Conservation (phyloP, 805 yeast species). For the Yarrowia hollandica region DNA sequence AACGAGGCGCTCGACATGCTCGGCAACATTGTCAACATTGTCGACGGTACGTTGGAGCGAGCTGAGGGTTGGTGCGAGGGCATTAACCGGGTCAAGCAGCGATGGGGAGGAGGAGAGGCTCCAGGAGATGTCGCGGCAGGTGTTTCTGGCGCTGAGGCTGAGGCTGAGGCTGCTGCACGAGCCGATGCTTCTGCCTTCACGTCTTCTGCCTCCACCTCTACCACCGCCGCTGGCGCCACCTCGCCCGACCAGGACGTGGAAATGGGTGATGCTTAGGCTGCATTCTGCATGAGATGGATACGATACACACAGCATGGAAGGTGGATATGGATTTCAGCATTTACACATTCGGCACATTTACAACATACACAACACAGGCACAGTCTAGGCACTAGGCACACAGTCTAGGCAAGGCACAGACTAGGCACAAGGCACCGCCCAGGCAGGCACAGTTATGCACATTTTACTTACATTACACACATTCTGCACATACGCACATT, state of each 20-base stretch:
- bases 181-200: background rate
- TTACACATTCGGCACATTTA: too few relatives aligned
- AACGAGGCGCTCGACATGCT: slow-evolving; percentile 89
- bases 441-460: too few relatives aligned
- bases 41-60: slow-evolving; percentile 77
- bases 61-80: slow-evolving; percentile 77
- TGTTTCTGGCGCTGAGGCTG: background rate
- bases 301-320: background rate
- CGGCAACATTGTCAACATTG: slow-evolving; percentile 74
- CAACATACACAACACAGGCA: too few relatives aligned
- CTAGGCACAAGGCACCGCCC: too few relatives aligned
- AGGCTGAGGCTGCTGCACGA: background rate
- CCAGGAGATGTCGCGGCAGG: background rate
- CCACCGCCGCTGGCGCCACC: background rate
- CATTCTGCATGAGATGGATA: background rate
- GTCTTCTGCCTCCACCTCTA: background rate
- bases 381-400: too few relatives aligned
- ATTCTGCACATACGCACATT: too few relatives aligned
- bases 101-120: background rate
- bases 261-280: slow-evolving; percentile 16
- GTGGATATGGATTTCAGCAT: too few relatives aligned
- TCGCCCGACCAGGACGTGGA: slow-evolving; percentile 19
- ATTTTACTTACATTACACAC: too few relatives aligned
- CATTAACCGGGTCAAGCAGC: slow-evolving; percentile 37
- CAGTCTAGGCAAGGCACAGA: too few relatives aligned